Evolutionary conservation across 208 protist genomes (phyloP).

Genomic region (Histomonas meleagridis): DNA sequence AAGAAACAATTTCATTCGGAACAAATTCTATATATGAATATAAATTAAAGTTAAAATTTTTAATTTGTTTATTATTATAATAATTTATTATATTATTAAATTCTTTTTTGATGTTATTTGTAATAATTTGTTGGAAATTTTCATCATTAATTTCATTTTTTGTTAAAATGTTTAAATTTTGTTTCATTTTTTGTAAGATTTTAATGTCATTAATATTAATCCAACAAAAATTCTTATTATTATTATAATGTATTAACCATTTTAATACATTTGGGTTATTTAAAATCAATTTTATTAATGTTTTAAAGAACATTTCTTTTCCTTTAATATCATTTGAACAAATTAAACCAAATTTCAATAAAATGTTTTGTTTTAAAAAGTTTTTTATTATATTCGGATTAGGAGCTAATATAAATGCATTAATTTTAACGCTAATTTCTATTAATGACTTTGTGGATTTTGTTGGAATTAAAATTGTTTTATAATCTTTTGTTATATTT

Average conservation of each 20-base stretch:
- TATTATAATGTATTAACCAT: background rate
- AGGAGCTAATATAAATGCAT: background rate
- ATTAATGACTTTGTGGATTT: background rate
- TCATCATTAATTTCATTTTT: background rate
- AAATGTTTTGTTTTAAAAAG: background rate
- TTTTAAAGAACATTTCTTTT: background rate
- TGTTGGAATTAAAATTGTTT: background rate
- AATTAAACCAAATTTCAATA: background rate
- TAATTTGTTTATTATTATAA: too few species aligned
- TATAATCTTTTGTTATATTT: background rate
- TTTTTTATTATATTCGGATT: background rate
- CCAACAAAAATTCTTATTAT: background rate
- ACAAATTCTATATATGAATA: background rate
- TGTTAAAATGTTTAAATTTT: background rate
- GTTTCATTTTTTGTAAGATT: background rate
- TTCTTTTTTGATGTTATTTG: background rate
- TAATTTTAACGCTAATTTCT: background rate
- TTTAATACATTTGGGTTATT: background rate
- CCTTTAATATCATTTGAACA: background rate
- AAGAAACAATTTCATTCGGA: background rate
- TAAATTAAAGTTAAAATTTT: too few species aligned
- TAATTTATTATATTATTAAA: background rate
- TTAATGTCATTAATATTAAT: background rate
- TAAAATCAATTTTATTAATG: background rate
- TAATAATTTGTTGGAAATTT: background rate